Percentiles rank a stretch among this genome's conserved stretches.
phyloP scores from a whole-genome alignment of 2,329 filamentous ascomycete species.

The Penicillium crustosum region DNA sequence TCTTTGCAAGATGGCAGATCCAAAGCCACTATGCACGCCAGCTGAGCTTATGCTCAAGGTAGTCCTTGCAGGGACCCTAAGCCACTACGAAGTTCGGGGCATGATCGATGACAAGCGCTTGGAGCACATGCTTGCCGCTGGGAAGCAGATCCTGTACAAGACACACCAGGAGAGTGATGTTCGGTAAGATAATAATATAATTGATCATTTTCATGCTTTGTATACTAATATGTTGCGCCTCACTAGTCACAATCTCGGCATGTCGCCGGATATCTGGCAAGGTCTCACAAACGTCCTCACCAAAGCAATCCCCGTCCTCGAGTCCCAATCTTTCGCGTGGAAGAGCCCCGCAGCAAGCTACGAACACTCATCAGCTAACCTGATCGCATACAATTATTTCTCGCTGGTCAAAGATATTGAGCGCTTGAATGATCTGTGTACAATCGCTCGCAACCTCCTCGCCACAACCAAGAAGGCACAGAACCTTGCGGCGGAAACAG shows the following conservation, averaged over 20 bases:
- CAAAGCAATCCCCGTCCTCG: slow-evolving; percentile 61
- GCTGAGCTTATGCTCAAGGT: slow-evolving; percentile 51
- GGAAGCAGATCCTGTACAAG: slow-evolving; percentile 60
- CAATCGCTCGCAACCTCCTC: slow-evolving; percentile 62
- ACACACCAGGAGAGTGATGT: slow-evolving; percentile 58
- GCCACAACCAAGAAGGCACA: slow-evolving; percentile 62
- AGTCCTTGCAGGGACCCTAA: slow-evolving; percentile 49
- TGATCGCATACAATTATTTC: slow-evolving; percentile 61
- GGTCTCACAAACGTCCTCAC: slow-evolving; percentile 59
- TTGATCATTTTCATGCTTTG: neutral
- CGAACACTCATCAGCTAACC: slow-evolving; percentile 58
- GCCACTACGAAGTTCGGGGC: slow-evolving; percentile 60
- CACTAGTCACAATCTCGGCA: slow-evolving; percentile 56
- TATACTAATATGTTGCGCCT: slow-evolving; percentile 5
- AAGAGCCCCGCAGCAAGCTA: slow-evolving; percentile 60
- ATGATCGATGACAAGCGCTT: slow-evolving; percentile 61
- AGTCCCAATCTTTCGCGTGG: slow-evolving; percentile 61
- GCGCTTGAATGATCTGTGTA: slow-evolving; percentile 61
- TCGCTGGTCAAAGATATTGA: slow-evolving; percentile 62
- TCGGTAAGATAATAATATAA: slow-evolving; percentile 38
- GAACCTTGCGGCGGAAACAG: slow-evolving; percentile 60
- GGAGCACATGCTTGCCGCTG: slow-evolving; percentile 58
- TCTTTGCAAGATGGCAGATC: slow-evolving; percentile 34
- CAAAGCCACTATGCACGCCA: slow-evolving; percentile 44
- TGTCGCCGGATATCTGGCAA: slow-evolving; percentile 59